These are phyloP conservation scores for Annulohypoxylon stygium DNA, from an alignment of 495 filamentous ascomycete genomes.

Conservation along the genomic window DNA sequence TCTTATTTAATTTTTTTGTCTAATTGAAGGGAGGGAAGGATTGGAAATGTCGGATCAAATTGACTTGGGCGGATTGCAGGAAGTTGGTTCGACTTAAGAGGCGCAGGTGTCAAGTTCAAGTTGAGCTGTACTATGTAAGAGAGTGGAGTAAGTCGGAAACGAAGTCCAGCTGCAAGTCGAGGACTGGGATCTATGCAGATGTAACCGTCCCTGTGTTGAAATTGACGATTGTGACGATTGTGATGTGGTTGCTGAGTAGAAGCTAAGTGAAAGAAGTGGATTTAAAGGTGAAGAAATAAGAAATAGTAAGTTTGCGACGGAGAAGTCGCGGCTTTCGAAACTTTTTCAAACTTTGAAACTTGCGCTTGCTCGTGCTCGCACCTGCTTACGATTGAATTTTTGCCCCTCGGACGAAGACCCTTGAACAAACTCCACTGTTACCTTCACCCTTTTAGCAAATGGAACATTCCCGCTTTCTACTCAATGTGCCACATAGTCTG, in stretches of 20 bases:
- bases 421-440: background rate
- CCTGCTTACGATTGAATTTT: constrained; percentile 29
- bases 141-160: constrained; percentile 18
- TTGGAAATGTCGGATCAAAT: constrained; percentile 7
- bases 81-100: constrained; percentile 11
- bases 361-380: background rate
- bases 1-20: constrained; percentile 52
- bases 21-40: background rate
- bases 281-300: background rate
- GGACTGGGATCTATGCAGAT: constrained; percentile 13
- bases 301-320: constrained; percentile 41
- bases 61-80: constrained; percentile 4
- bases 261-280: background rate
- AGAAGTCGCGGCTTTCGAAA: constrained; percentile 24
- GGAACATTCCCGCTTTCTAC: background rate
- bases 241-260: constrained; percentile 11
- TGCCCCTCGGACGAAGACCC: constrained; percentile 24
- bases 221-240: constrained; percentile 4
- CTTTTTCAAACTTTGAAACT: constrained; percentile 20
- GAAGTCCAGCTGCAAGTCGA: constrained; percentile 3
- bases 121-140: constrained; percentile 28
- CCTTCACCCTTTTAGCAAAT: constrained; percentile 13
- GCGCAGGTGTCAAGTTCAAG: constrained; percentile 5
- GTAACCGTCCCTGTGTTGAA: background rate
- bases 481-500: constrained; percentile 6